These are phyloP conservation scores for Tylopilus sp. DNA, from an alignment of 1,284 basidiomycete genomes.

Conservation along the genomic window DNA sequence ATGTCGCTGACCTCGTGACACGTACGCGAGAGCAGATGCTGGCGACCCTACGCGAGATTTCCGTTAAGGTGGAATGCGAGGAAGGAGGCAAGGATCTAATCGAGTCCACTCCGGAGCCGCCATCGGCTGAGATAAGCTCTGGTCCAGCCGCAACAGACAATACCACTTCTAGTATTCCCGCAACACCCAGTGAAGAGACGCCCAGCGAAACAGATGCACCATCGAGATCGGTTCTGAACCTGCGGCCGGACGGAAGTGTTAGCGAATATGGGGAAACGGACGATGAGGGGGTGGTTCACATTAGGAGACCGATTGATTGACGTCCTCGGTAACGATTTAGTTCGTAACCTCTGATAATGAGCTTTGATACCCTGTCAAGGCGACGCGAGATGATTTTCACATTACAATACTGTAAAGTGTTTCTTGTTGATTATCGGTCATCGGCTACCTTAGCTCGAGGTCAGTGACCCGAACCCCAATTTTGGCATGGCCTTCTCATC, in stretches of 20 bases:
- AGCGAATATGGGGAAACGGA: slow-evolving; percentile 71
- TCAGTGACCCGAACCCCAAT: too few species aligned
- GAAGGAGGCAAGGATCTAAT: slow-evolving; percentile 19
- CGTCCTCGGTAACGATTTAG: neutral
- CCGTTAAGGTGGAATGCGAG: slow-evolving; percentile 40
- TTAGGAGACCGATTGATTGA: slow-evolving; percentile 50
- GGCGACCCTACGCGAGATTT: slow-evolving; percentile 62
- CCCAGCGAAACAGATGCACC: slow-evolving; percentile 28
- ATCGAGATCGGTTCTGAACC: slow-evolving; percentile 28
- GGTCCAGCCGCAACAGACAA: slow-evolving; percentile 2
- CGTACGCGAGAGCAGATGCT: slow-evolving; percentile 75
- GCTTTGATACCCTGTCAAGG: slow-evolving; percentile 25
- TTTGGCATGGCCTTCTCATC: too few species aligned
- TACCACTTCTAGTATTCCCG: slow-evolving; percentile 10
- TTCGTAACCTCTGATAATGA: slow-evolving; percentile 5
- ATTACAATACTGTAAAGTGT: neutral
- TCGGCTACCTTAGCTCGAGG: neutral
- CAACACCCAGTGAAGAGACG: slow-evolving; percentile 29
- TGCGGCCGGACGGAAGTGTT: slow-evolving; percentile 34
- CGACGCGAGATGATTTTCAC: slow-evolving; percentile 6
- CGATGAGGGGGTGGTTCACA: slow-evolving; percentile 75
- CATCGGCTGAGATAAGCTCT: slow-evolving; percentile 2
- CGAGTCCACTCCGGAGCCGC: slow-evolving; percentile 11
- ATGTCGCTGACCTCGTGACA: slow-evolving; percentile 59
- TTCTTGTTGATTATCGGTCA: neutral